Evolutionary conservation across 2,329 filamentous ascomycete species (phyloP).

Genomic region (Pseudogymnoascus sp.): DNA sequence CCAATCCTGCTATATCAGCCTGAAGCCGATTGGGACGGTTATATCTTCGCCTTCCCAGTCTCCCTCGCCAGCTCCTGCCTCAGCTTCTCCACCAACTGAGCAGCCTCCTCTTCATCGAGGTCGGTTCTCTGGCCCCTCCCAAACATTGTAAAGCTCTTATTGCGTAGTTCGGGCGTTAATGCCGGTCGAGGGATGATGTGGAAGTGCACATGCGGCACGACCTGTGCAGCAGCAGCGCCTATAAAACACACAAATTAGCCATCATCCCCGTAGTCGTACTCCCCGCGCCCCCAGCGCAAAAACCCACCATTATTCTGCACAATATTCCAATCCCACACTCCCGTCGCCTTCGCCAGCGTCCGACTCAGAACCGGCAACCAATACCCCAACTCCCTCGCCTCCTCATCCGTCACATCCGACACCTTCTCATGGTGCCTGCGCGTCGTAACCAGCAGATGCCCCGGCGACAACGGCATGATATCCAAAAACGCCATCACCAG

Average conservation of each 20-base stretch:
- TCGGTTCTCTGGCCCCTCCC: constrained; percentile 66
- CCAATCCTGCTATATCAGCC: not conserved
- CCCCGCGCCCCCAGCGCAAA: not conserved
- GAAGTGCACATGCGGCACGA: constrained; percentile 90
- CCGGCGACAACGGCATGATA: constrained; percentile 77
- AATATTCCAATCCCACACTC: constrained; percentile 83
- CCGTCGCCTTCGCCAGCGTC: constrained; percentile 62
- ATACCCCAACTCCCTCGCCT: constrained; percentile 59
- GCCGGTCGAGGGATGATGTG: constrained; percentile 85
- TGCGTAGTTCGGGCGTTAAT: constrained; percentile 42
- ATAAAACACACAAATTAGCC: constrained; percentile 11
- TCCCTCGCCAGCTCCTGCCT: constrained; percentile 40
- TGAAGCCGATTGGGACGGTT: not conserved
- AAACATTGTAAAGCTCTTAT: constrained; percentile 70
- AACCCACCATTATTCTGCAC: constrained; percentile 80
- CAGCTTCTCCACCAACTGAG: constrained; percentile 48
- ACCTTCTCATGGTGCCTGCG: constrained; percentile 72
- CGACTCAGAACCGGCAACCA: constrained; percentile 66
- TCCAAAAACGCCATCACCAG: constrained; percentile 82
- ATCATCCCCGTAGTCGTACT: constrained; percentile 10
- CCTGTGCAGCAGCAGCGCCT: constrained; percentile 79
- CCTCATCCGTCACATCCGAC: constrained; percentile 56
- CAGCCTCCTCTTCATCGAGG: constrained; percentile 68
- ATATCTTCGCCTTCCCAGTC: constrained; percentile 21
- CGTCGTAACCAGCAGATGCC: constrained; percentile 77